Conservation (phyloP, 208 protist genomes). For the Naegleria fowleri region DNA sequence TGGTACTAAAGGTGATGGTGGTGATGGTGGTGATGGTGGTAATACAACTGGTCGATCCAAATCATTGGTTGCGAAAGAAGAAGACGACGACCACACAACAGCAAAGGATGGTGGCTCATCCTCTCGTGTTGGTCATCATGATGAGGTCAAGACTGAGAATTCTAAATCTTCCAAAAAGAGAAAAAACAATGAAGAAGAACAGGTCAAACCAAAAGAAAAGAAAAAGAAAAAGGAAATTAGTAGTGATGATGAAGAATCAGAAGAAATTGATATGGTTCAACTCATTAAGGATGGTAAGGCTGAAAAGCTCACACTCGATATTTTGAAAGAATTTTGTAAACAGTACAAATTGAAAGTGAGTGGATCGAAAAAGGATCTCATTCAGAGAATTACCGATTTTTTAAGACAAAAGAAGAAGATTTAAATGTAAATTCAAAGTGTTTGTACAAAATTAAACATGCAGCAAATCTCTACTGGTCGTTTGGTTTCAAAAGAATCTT, state of each 20-base stretch:
- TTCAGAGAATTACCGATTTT: neutral
- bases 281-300: neutral
- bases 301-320: neutral
- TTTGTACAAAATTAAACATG: too few relatives aligned
- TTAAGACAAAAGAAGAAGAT: neutral
- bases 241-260: neutral
- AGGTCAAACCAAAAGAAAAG: neutral
- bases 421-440: neutral
- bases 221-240: neutral
- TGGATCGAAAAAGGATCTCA: neutral
- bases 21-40: too few relatives aligned
- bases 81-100: neutral
- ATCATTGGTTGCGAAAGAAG: neutral
- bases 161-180: neutral
- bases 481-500: too few relatives aligned
- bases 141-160: slow-evolving; percentile 23
- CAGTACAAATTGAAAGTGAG: neutral
- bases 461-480: too few relatives aligned
- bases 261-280: slow-evolving; percentile 18
- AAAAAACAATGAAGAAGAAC: neutral
- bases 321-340: slow-evolving; percentile 2
- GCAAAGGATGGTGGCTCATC: too few relatives aligned
- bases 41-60: neutral
- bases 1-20: too few relatives aligned
- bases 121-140: neutral